A percentile compares a stretch with the other conserved stretches of the same genome.
These are phyloP conservation scores for Sesbania bispinosa DNA, from an alignment of 306 rosid genomes.

Conservation along the genomic window DNA sequence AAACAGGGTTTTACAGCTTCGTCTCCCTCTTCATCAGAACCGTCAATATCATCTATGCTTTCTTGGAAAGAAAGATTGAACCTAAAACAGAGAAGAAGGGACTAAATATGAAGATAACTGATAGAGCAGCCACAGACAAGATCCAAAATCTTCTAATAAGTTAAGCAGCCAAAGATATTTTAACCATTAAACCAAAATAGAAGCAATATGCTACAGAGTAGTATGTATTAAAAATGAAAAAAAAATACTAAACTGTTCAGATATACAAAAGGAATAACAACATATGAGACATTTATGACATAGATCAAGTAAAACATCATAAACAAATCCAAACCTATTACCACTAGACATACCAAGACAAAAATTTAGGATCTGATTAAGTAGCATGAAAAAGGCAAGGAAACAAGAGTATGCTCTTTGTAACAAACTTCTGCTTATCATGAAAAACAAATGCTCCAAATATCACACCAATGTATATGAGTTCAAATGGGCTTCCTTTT, in stretches of 20 bases:
- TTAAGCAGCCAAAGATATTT: background rate
- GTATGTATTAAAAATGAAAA: background rate
- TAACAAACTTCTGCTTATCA: too few species aligned
- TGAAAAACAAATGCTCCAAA: too few species aligned
- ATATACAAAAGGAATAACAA: background rate
- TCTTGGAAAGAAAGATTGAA: slow-evolving; percentile 67
- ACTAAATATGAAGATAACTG: background rate
- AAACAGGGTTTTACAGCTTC: slow-evolving; percentile 63
- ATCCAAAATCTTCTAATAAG: background rate
- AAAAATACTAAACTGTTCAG: background rate
- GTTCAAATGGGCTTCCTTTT: too few species aligned
- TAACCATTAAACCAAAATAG: background rate
- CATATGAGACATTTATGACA: background rate
- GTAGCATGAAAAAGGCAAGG: background rate
- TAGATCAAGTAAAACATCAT: background rate
- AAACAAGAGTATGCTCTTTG: slow-evolving; percentile 21
- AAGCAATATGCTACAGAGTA: background rate
- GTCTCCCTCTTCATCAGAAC: slow-evolving; percentile 41
- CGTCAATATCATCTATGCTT: slow-evolving; percentile 49
- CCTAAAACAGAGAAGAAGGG: slow-evolving; percentile 45
- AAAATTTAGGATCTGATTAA: background rate
- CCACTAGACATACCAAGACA: background rate
- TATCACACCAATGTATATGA: too few species aligned
- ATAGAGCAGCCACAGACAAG: slow-evolving; percentile 13
- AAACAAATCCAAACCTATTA: background rate